Base-by-base conservation (phyloP, 2,329 filamentous ascomycete genomes). In the Drechslera avenae region DNA sequence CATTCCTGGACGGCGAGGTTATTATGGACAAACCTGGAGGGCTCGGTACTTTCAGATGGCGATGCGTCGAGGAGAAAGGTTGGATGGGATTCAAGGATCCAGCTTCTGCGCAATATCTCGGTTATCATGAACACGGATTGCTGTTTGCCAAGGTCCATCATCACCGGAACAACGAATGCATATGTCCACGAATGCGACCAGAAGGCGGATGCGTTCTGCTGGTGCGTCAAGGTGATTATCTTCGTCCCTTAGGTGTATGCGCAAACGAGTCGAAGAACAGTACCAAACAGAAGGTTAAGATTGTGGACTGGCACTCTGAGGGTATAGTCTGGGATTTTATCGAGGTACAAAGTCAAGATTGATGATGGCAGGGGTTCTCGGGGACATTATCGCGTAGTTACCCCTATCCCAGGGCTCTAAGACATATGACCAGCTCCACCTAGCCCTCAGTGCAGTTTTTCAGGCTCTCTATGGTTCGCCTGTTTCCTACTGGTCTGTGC, bases 11-110 rank as follows among this genome's bases (percentile, higher is more conserved):
- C 30, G 73, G 73, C 1, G 39, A 65, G 8, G 48, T 74, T 4
- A 46, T 55, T 6, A 63, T 75, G 59, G 65, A 26, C 60, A 67
- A 10, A 64, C 51, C 50, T n/a, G 55, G 54, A 35, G 47, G 46
- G 16, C 56, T 45, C n/a, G 57, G 54, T 12, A 54, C 55, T 23
- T 46, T 63, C 19, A 69, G 75, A 37, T 77, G 75, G 75, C 42
- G 53, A 16, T 77, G 75, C 42, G 64, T 73, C 13, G 73, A 76
- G 30, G 65, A 57, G 21, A 60, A 72, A 4, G 71, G 73, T 2
- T 76, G 73, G 72, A 53, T 76, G 0, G 75, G 75, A 0, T 77
- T 77, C 42, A 62, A 61, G 17, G 73, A 75, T 50, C 62, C 60
- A 14, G 62, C 68, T 2, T 73, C 71, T 18, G 59, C 55, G 9